Conservation (phyloP, 257 asterid species). For the Solanum sitiens region DNA sequence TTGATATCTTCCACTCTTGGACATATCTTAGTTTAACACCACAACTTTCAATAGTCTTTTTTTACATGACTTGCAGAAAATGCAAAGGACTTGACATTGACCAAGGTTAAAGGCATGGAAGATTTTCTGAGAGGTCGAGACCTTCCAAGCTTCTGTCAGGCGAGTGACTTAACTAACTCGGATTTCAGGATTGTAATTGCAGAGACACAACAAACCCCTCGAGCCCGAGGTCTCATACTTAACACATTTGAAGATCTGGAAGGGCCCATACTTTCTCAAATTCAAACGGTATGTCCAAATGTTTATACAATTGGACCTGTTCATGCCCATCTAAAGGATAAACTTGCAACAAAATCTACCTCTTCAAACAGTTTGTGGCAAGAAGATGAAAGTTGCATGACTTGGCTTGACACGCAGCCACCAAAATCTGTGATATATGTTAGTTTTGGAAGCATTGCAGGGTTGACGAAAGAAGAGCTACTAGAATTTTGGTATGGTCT, state of each 20-base stretch:
- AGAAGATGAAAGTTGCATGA: conserved; percentile 34
- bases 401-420: background rate
- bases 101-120: too few species aligned
- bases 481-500: background rate
- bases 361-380: conserved; percentile 39
- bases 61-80: too few species aligned
- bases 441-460: conserved; percentile 1
- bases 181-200: too few species aligned
- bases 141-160: too few species aligned
- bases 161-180: too few species aligned
- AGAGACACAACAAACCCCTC: conserved; percentile 16
- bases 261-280: conserved; percentile 32
- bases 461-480: background rate
- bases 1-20: too few species aligned
- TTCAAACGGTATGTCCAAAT: conserved; percentile 41
- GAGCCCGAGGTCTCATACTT: conserved; percentile 49
- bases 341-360: conserved; percentile 12
- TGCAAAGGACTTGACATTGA: too few species aligned
- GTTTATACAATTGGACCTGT: conserved; percentile 63
- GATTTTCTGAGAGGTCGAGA: too few species aligned
- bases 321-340: conserved; percentile 43
- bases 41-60: too few species aligned
- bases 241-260: conserved; percentile 69
- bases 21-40: too few species aligned
- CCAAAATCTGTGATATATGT: background rate